Conservation (phyloP, 805 yeast species). For the Lipomyces spencermartinsiae region DNA sequence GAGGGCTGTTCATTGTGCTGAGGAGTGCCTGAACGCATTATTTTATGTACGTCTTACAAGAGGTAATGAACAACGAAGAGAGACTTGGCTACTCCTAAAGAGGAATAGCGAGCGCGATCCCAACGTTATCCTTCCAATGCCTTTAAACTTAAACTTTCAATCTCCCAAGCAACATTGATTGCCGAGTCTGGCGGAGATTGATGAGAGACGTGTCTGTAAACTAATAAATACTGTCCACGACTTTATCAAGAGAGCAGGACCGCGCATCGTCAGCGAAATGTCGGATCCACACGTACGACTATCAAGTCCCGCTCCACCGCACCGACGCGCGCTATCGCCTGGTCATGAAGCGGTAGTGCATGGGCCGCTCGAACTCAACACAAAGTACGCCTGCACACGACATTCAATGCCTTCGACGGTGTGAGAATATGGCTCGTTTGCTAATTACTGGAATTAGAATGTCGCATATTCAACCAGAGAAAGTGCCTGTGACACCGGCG, state of each 20-base stretch:
- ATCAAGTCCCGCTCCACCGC: slow-evolving; percentile 14
- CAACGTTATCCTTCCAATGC: no score
- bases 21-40: no score
- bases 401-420: neutral
- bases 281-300: neutral
- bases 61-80: no score
- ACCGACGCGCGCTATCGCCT: slow-evolving; percentile 28
- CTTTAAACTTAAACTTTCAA: no score
- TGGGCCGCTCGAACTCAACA: slow-evolving; percentile 21
- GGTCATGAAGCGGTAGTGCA: slow-evolving; percentile 14
- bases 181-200: no score
- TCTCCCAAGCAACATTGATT: no score
- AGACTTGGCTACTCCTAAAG: no score
- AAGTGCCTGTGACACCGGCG: slow-evolving; percentile 26
- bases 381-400: neutral
- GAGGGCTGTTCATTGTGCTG: no score
- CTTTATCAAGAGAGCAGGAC: neutral
- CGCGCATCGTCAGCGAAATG: slow-evolving; percentile 10
- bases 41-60: no score
- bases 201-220: neutral
- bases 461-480: neutral
- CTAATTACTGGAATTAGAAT: neutral
- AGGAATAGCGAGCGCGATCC: no score
- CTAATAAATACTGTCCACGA: neutral
- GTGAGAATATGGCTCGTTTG: neutral